phyloP scores from a whole-genome alignment of 2,329 filamentous ascomycete species.

The Sarocladiaceae sp. region DNA sequence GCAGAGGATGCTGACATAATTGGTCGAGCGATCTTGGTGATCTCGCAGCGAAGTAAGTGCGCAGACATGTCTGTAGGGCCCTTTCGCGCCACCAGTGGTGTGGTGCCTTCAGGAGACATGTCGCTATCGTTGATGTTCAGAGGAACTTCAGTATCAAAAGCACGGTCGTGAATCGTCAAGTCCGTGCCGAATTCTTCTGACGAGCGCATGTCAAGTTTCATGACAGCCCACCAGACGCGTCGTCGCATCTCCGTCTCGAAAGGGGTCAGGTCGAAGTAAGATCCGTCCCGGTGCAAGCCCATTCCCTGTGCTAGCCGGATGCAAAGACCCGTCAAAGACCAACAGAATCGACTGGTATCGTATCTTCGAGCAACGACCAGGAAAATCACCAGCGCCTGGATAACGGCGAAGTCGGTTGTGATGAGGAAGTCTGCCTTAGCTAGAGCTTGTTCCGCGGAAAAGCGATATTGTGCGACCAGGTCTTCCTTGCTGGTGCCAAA shows the following conservation, averaged over 20 bases:
- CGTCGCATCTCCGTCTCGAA: slow-evolving; percentile 59
- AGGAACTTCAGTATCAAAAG: slow-evolving; percentile 45
- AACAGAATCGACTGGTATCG: slow-evolving; percentile 50
- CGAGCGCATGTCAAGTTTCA: slow-evolving; percentile 50
- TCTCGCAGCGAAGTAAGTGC: slow-evolving; percentile 46
- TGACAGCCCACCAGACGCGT: slow-evolving; percentile 58
- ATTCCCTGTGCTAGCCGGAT: slow-evolving; percentile 57
- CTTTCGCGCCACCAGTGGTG: slow-evolving; percentile 40
- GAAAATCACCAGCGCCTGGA: slow-evolving; percentile 57
- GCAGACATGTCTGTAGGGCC: slow-evolving; percentile 51
- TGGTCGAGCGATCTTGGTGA: slow-evolving; percentile 35
- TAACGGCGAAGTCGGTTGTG: slow-evolving; percentile 49
- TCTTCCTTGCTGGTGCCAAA: slow-evolving; percentile 40
- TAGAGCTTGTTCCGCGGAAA: slow-evolving; percentile 53
- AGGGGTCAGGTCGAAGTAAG: slow-evolving; percentile 45
- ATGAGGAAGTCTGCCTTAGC: slow-evolving; percentile 55
- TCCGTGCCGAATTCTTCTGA: slow-evolving; percentile 50
- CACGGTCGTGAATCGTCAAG: slow-evolving; percentile 34
- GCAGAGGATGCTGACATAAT: slow-evolving; percentile 30
- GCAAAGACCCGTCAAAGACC: slow-evolving; percentile 54
- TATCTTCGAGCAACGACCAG: slow-evolving; percentile 43
- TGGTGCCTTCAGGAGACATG: slow-evolving; percentile 40
- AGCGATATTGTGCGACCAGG: slow-evolving; percentile 43
- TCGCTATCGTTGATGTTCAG: slow-evolving; percentile 47
- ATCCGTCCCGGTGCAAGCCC: slow-evolving; percentile 55